Conservation (phyloP, 177 flowering plant species). For the Telopea speciosissima region DNA sequence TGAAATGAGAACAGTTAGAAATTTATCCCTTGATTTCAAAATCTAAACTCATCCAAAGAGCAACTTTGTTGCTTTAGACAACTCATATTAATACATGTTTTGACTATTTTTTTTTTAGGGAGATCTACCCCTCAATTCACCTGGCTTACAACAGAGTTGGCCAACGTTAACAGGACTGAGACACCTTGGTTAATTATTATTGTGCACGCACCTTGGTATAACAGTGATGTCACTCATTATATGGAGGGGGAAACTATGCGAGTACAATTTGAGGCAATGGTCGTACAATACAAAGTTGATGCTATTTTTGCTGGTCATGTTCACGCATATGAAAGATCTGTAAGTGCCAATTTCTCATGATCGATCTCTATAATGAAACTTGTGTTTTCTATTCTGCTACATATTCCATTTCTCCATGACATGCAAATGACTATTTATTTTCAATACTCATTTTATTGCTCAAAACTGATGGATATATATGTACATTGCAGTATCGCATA, state of each 20-base stretch:
- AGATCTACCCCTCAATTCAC: conserved; percentile 53
- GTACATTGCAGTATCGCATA: no score
- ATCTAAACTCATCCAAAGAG: no score
- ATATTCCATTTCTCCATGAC: no score
- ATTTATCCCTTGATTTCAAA: no score
- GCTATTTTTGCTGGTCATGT: conserved; percentile 65
- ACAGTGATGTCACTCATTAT: conserved; percentile 38
- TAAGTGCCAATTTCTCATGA: conserved; percentile 19
- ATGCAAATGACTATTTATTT: no score
- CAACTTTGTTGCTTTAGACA: no score
- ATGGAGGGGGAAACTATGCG: conserved; percentile 74
- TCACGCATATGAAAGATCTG: conserved; percentile 60
- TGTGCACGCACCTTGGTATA: conserved; percentile 48
- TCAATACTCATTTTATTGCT: no score
- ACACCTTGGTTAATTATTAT: conserved; percentile 72
- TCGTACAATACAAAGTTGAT: conserved; percentile 46
- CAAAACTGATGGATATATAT: no score
- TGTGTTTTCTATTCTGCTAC: no score
- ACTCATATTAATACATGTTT: conserved; percentile 12
- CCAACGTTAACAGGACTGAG: conserved; percentile 44
- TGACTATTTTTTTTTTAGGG: conserved; percentile 31
- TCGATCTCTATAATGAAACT: no score
- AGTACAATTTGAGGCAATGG: conserved; percentile 48
- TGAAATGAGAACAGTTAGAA: no score
- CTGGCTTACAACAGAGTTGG: conserved; percentile 51